Evolutionary conservation across 257 asterid species (phyloP), one percentile per base, ranked within the genome.

Genomic region (Lycium ferocissimum): DNA sequence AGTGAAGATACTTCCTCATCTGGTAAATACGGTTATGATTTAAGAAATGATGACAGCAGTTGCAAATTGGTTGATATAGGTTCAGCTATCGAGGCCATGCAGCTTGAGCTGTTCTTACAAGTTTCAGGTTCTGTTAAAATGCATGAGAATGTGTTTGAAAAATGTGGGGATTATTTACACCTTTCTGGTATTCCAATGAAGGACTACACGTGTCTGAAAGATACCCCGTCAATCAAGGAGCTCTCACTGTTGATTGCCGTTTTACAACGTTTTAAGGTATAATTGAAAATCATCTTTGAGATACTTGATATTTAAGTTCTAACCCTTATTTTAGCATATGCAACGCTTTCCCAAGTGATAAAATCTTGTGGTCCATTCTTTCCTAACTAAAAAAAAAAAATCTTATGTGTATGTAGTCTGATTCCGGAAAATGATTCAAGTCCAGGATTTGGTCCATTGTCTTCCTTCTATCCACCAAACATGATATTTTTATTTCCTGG

Each of bases 31-130:
- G 88, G 91, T 56, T 76, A 83, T 87, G 94, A 89, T 88, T 7
- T 87, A 89, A 88, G 88, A 89, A 94, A 92, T 86, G 96, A 93
- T 15, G 97, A 92, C 87, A 93, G 95, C 92, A 89, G 89, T 80
- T 92, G 92, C 84, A 92, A 89, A 89, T 83, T 90, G 86, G 90
- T 95, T 18, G 93, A 94, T 71, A 86, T 92, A 87, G 93, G 93
- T 85, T 87, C 82, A 85, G 95, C 96, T 86, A 87, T 93, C 65
- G 92, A 88, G 89, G 91, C 94, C 84, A 92, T 95, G 97, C 98
- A 95, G 33, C 93, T 95, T 82, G 94, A 92, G 89, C 86, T 94
- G 90, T 95, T 93, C 92, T 89, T 93, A 87, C 94, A 95, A 88
- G 92, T 93, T 84, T 94, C 90, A 8, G 97, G 99, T 69, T 95